Base-by-base conservation (phyloP, 2,329 filamentous ascomycete species). In the Aureobasidium lini region DNA sequence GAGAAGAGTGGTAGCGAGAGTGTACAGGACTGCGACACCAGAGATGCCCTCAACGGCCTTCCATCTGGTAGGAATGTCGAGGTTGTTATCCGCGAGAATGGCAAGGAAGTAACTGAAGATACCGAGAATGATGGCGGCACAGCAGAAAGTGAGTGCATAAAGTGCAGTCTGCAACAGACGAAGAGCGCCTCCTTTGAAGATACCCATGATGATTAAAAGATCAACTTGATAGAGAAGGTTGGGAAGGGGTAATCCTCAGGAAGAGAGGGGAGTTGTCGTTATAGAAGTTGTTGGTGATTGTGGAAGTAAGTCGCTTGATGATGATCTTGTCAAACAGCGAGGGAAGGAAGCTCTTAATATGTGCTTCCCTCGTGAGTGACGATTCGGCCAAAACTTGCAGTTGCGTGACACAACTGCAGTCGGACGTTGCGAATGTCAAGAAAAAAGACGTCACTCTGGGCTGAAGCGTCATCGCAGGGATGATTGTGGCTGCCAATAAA, bases 51-150 rank as follows among this genome's bases (percentile, higher is more conserved):
- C 71, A 32, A 73, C 68, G 5, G 72, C 72, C 59, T 86, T 85
- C 61, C 87, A 76, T 76, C 82, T 86, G 65, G 73, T 83, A 16
- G 81, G 77, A 64, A 92, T 91, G 60, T 68, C 60, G 13, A 86
- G 72, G 65, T 84, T 67, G 73, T 90, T 84, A 67, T 86, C 83
- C 62, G 81, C 72, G 13, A 92, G 82, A 8, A 87, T 81, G 8
- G 87, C 84, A 52, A 96, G 83, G 79, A 91, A 95, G 79, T 95
- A 96, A 52, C 85, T 86, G 79, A 87, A 92, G 68, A 72, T 68
- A 53, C 69, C 71, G 62, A 96, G 82, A 62, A 93, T 82, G 65
- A 95, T 80, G 61, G 81, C 84, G 8, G 87, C 80, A 71, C 84
- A 89, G 70, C 83, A 79, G 73, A 95, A 87, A 68, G 90, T 84